Evolutionary conservation across 805 yeast species (phyloP), one percentile per base, ranked within the genome.

Genomic region (Candida maltosa): DNA sequence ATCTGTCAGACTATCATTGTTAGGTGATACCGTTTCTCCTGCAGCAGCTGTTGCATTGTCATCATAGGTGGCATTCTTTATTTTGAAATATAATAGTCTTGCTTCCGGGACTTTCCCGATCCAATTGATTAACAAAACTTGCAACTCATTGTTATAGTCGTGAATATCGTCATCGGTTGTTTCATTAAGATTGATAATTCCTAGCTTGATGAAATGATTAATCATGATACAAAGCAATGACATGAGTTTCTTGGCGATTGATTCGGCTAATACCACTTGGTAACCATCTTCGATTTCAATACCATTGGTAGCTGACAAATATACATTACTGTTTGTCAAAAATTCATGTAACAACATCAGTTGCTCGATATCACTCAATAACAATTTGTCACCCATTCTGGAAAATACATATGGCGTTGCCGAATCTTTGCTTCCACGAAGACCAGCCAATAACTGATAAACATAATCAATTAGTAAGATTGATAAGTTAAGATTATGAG

Each of bases 301-400:
- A 6, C 65, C 64, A 11, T 56, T 58, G 5, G 56, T 42, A 1
- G 65, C 60, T 3, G 58, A 47, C 11, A 64, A 46, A 34, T 61
- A 62, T n/a, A 45, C 44, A 16, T 50, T 45, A 24, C 63, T 72
- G 41, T 75, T 76, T n/a, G 77, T 66, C 39, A 84, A 66, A 44
- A 83, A 79, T 51, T 80, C 87, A 56, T 82, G 88, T 24, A 84
- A 53, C 10, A 84, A 49, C 87, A 82, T 80, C 44, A 75, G 73
- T 41, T 61, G 67, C 46, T 83, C 91, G 32, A 80, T 66, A 8
- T 70, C 76, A 11, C 83, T 74, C 23, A 83, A 55, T 4, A 55
- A 60, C 15, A 83, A 42, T 24, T 41, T 34, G 0, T 59, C 36
- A 0, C 88, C 89, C 43, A 65, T 62, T 49, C 91, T 66, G 7